Percentiles rank a stretch among this genome's conserved stretches.
Evolutionary conservation across 768 basidiomycete genomes (phyloP).

Genomic region (Serendipita sp.): DNA sequence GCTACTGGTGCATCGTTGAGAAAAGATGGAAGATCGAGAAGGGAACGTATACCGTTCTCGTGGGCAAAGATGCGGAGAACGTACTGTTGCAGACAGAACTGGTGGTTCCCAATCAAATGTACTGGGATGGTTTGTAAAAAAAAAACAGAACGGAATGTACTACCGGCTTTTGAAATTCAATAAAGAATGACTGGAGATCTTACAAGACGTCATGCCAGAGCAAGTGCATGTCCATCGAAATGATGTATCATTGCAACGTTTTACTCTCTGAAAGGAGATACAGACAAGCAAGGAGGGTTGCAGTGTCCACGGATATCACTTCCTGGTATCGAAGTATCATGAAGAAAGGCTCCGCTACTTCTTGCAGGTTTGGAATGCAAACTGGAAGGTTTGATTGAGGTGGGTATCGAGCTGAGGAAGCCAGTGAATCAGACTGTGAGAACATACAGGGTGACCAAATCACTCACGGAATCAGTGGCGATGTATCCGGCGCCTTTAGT

Average conservation of each 20-base stretch:
- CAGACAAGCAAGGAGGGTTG: too few species aligned
- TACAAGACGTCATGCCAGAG: too few species aligned
- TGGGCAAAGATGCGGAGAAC: conserved; percentile 11
- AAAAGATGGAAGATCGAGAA: conserved; percentile 17
- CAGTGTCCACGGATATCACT: too few species aligned
- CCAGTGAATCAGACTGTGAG: background rate
- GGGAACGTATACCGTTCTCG: conserved; percentile 14
- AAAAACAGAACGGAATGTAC: background rate
- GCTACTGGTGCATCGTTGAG: conserved; percentile 21
- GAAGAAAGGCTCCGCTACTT: background rate
- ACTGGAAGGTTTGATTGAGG: conserved; percentile 1
- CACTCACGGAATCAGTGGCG: background rate
- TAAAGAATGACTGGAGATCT: background rate
- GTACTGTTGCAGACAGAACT: conserved; percentile 11
- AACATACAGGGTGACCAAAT: background rate
- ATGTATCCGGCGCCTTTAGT: background rate
- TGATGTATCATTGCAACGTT: too few species aligned
- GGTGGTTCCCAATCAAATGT: conserved; percentile 12
- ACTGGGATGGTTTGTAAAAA: conserved; percentile 16
- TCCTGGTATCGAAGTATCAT: too few species aligned
- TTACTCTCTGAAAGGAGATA: too few species aligned
- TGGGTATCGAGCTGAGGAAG: background rate
- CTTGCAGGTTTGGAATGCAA: background rate
- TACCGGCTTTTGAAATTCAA: background rate
- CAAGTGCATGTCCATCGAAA: too few species aligned